Evolutionary conservation across 176 grass and related monocot genomes (phyloP), one percentile per base, ranked within the genome.

Genomic region (Chrysopogon serrulatus): DNA sequence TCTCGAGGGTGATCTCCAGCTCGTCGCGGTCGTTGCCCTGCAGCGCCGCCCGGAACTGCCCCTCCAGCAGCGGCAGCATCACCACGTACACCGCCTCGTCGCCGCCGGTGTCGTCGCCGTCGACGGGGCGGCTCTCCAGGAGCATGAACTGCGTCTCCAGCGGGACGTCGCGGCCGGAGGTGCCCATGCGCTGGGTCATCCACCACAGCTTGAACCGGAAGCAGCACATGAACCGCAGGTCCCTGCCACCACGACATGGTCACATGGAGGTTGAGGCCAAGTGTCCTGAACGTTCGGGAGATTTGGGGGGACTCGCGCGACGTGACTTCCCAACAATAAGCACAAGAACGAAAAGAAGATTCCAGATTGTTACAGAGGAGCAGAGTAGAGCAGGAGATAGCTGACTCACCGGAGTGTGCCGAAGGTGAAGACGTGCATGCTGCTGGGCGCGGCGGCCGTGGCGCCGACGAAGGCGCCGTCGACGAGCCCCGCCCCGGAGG

Each of bases 91-190:
- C 61, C 16, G 83, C 35, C 71, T 76, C 77, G 84, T 73, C 27
- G 76, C 2, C 3, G 36, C 21, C 19, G n/a, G 2, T 23, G 6
- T 12, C 78, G 8, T 67, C 77, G 7, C 37, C 35, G 6, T 6
- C 65, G 21, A 8, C 75, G 18, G 70, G 42, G 15, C 87, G 87
- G 65, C 71, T 70, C 87, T 94, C 92, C 4, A 97, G 47, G 82
- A 97, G 56, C 88, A 97, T 87, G 84, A 97, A 97, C 83, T 97
- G 95, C 23, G 95, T 97, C 83, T 97, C 95, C 47, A 97, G 88
- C 53, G 90, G 95, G 43, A 97, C 77, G 56, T 94, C 92, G 41
- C 92, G 83, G 26, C 95, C 92, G 70, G 64, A 71, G 76, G 32
- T 86, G 61, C 92, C 89, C 92, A 94, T 94, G 71, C 77, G 35